phyloP scores from a whole-genome alignment of 371 early-diverging fungal genomes.

The Mucor ambiguus region DNA sequence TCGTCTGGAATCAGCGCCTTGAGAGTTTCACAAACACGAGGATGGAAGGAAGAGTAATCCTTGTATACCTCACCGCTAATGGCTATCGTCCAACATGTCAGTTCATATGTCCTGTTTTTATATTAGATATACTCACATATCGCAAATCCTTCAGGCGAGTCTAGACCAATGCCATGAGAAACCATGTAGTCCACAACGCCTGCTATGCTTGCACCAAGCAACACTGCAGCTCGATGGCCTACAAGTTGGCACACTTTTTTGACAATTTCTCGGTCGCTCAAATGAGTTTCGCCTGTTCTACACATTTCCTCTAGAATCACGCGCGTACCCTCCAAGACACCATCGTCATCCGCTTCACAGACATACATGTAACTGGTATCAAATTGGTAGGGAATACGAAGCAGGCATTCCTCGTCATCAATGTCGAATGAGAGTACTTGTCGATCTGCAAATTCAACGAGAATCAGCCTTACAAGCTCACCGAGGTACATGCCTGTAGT shows the following conservation, averaged over 20 bases:
- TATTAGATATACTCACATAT: conserved; percentile 30
- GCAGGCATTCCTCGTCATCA: conserved; percentile 49
- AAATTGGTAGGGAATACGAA: conserved; percentile 68
- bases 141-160: conserved; percentile 36
- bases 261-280: conserved; percentile 46
- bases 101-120: not conserved
- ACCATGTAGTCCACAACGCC: conserved; percentile 44
- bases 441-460: conserved; percentile 72
- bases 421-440: conserved; percentile 61
- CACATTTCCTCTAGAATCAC: conserved; percentile 53
- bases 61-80: conserved; percentile 52
- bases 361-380: conserved; percentile 82
- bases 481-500: conserved; percentile 96
- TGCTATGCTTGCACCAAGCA: conserved; percentile 48
- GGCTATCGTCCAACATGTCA: conserved; percentile 22
- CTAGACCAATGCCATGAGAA: conserved; percentile 36
- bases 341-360: conserved; percentile 46
- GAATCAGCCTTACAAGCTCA: conserved; percentile 80
- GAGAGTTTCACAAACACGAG: conserved; percentile 48
- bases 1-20: conserved; percentile 45
- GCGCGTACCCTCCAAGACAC: conserved; percentile 40
- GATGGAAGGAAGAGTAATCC: conserved; percentile 51
- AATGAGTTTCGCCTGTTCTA: conserved; percentile 35
- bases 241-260: conserved; percentile 46
- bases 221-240: conserved; percentile 44